These are phyloP conservation scores for Hypseocharis bilobata DNA, from an alignment of 441 rosid species.

Conservation along the genomic window DNA sequence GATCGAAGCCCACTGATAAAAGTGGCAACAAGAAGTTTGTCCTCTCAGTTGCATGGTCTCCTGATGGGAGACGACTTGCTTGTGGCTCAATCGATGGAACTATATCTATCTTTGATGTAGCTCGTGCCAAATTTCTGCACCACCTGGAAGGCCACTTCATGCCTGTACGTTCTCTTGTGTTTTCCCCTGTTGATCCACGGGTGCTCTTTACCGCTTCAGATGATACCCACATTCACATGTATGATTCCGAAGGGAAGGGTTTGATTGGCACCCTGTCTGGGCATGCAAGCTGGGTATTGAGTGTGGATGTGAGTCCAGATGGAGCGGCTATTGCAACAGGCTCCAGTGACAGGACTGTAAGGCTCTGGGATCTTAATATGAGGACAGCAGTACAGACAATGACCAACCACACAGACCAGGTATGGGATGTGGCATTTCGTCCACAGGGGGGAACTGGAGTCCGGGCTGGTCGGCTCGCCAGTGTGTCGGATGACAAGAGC, in stretches of 20 bases:
- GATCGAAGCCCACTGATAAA: conserved; percentile 71
- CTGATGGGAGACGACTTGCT: conserved; percentile 70
- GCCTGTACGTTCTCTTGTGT: conserved; percentile 87
- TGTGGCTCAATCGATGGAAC: conserved; percentile 98
- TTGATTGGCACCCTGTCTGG: conserved; percentile 73
- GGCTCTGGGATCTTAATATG: conserved; percentile 83
- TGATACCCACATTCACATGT: conserved; percentile 78
- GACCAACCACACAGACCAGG: conserved; percentile 81
- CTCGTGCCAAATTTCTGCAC: conserved; percentile 69
- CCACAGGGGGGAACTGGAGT: conserved; percentile 43
- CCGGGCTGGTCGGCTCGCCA: conserved; percentile 61
- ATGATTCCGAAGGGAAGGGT: conserved; percentile 77
- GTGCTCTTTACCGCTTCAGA: conserved; percentile 78
- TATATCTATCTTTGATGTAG: conserved; percentile 67
- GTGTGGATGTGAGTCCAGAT: conserved; percentile 83
- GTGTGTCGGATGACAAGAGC: conserved; percentile 93
- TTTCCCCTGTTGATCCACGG: conserved; percentile 62
- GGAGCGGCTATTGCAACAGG: conserved; percentile 79
- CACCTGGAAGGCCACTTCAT: conserved; percentile 82
- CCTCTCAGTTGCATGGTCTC: conserved; percentile 83
- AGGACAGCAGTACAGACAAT: conserved; percentile 79
- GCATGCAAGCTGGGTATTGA: conserved; percentile 80
- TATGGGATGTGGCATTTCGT: conserved; percentile 76
- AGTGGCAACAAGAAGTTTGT: conserved; percentile 81
- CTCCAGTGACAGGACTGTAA: conserved; percentile 76